These are phyloP conservation scores for Silene latifolia DNA, from an alignment of 148 eudicot species.

Conservation along the genomic window DNA sequence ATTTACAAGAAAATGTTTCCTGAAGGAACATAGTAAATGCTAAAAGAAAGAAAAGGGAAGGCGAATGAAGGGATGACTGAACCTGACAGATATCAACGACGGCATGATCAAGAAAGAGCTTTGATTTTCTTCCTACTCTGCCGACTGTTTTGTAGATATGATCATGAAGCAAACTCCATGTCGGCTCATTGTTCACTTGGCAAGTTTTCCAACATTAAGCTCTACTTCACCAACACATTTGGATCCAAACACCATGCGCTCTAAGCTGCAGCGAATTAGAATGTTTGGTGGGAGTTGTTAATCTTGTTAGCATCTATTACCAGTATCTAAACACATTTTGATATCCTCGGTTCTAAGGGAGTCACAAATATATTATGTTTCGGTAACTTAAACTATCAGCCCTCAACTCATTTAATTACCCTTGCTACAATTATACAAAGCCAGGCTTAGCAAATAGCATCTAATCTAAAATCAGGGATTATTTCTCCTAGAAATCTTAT, in stretches of 20 bases:
- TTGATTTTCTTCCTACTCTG: background rate
- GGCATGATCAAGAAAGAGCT: background rate
- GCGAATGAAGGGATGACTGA: background rate
- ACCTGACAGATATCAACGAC: background rate
- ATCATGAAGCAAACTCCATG: background rate
- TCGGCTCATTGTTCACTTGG: background rate
- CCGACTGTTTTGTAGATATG: background rate
- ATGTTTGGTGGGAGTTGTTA: background rate
- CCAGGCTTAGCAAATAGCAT: too few relatives aligned
- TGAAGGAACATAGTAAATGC: background rate
- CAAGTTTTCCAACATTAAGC: conserved; percentile 1
- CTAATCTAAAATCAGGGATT: too few relatives aligned
- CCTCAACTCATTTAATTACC: too few relatives aligned
- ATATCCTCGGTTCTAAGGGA: too few relatives aligned
- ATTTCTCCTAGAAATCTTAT: too few relatives aligned
- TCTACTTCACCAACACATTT: conserved; percentile 6
- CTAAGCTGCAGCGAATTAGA: background rate
- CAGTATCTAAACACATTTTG: too few relatives aligned
- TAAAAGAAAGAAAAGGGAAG: background rate
- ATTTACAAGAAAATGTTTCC: background rate
- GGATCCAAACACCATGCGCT: conserved; percentile 1
- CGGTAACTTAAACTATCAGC: too few relatives aligned
- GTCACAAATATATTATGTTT: background rate
- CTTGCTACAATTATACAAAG: too few relatives aligned
- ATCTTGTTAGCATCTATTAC: too few relatives aligned